phyloP scores from a whole-genome alignment of 2,329 filamentous ascomycete species.

The Falciphora oryzae region DNA sequence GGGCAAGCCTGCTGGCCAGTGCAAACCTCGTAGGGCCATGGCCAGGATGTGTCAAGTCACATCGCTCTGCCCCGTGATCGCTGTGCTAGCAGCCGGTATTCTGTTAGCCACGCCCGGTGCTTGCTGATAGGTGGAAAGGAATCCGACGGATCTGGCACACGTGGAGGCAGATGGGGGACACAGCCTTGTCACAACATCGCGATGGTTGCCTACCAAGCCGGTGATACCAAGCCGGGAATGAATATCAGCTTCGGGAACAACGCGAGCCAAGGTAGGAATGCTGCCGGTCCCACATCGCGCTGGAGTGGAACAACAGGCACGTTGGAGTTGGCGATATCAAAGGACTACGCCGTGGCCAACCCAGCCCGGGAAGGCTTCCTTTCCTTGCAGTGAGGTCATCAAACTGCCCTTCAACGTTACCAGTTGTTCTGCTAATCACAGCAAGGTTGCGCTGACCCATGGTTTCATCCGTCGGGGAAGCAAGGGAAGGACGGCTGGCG shows the following conservation, averaged over 20 bases:
- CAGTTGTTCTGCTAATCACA: neutral
- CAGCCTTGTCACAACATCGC: neutral
- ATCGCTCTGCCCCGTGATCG: neutral
- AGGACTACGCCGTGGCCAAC: neutral
- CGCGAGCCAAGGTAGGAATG: no score
- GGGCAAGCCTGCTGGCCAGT: neutral
- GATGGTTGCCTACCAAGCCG: neutral
- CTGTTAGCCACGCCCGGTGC: no score
- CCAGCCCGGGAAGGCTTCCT: no score
- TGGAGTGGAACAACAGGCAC: neutral
- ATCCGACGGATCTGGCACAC: no score
- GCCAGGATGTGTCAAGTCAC: no score
- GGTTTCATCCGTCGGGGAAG: neutral
- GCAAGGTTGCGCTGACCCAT: no score
- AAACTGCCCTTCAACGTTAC: no score
- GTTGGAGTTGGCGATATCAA: neutral
- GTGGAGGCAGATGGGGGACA: no score
- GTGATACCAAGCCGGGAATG: neutral
- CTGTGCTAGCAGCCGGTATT: neutral
- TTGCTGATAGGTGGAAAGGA: no score
- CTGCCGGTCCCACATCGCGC: neutral
- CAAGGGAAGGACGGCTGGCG: neutral
- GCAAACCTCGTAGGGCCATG: neutral
- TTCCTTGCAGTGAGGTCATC: neutral
- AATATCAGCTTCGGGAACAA: neutral